phyloP scores from a whole-genome alignment of 2,329 filamentous ascomycete species.

The Diaporthe australafricana region DNA sequence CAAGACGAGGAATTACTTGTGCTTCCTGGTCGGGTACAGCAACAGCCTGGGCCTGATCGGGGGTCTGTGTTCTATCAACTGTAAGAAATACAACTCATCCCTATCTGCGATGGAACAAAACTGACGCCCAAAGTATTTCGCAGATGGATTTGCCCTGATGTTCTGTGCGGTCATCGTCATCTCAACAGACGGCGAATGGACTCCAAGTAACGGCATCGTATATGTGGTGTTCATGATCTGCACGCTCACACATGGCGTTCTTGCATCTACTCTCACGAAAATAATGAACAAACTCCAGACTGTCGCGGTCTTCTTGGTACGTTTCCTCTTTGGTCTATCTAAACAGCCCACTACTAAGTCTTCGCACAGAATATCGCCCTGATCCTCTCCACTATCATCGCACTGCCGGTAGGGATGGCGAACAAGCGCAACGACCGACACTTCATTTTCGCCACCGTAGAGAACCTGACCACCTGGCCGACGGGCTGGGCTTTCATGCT shows the following conservation, averaged over 20 bases:
- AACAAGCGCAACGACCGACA: constrained; percentile 52
- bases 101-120: neutral
- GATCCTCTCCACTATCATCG: constrained; percentile 67
- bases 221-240: constrained; percentile 68
- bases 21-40: constrained; percentile 70
- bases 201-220: constrained; percentile 64
- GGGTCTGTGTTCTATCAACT: constrained; percentile 72
- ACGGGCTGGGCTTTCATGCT: constrained; percentile 70
- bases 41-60: constrained; percentile 72
- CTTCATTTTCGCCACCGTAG: constrained; percentile 67
- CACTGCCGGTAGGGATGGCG: constrained; percentile 62
- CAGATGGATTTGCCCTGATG: constrained; percentile 63
- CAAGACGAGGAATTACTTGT: constrained; percentile 66
- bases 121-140: constrained; percentile 38
- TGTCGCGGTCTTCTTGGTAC: constrained; percentile 60
- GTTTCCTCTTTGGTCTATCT: neutral
- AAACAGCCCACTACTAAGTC: neutral
- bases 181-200: constrained; percentile 66
- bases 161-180: constrained; percentile 69
- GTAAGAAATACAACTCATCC: constrained; percentile 35
- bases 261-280: constrained; percentile 63
- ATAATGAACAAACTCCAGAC: constrained; percentile 71
- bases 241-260: constrained; percentile 64
- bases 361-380: constrained; percentile 59
- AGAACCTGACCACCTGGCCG: constrained; percentile 70